Percentiles rank a stretch among this genome's conserved stretches.
These are phyloP conservation scores for Globisporangium carolinianum DNA, from an alignment of 352 stramenopile genomes.

Conservation along the genomic window DNA sequence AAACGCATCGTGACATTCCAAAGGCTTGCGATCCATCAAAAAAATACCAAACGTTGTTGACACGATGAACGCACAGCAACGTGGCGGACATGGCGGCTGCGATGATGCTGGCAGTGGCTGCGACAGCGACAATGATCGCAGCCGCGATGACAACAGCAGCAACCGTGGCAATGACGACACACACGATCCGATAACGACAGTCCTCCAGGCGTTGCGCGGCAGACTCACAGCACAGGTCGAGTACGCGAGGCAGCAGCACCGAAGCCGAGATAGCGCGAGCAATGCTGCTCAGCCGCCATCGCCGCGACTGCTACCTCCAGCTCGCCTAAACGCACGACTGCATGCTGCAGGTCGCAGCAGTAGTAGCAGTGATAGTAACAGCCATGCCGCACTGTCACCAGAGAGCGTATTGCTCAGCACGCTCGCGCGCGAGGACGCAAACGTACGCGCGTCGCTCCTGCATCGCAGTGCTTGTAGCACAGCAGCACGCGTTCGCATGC, in stretches of 20 bases:
- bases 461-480: conserved; percentile 2
- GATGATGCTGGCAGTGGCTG: neutral
- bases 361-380: neutral
- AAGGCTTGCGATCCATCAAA: neutral
- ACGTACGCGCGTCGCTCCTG: neutral
- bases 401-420: conserved; percentile 1
- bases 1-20: neutral
- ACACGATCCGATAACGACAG: neutral
- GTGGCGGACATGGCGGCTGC: too few species aligned
- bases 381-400: neutral
- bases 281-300: neutral
- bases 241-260: neutral
- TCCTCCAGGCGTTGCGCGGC: conserved; percentile 11
- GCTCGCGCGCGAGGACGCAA: neutral
- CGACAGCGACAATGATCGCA: neutral
- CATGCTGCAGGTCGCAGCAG: neutral
- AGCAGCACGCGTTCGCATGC: conserved; percentile 1
- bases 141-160: neutral
- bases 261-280: too few species aligned
- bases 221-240: conserved; percentile 8
- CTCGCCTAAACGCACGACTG: conserved; percentile 3
- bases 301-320: neutral
- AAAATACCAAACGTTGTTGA: neutral
- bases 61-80: neutral
- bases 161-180: neutral